phyloP scores from a whole-genome alignment of 495 filamentous ascomycete genomes.

The Penicillium flavigenum region DNA sequence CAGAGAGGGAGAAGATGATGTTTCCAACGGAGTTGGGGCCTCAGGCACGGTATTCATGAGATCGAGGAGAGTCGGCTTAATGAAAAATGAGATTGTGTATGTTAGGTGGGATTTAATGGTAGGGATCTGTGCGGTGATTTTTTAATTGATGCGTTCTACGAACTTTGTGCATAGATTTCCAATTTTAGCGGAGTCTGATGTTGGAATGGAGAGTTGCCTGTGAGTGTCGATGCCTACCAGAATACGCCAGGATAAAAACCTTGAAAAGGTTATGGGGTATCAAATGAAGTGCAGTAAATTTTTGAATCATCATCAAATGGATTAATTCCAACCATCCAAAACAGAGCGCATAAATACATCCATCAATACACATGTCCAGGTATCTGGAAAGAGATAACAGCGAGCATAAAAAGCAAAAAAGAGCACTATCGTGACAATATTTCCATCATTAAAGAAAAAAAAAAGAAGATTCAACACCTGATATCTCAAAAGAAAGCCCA shows the following conservation, averaged over 20 bases:
- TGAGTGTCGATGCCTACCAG: not conserved
- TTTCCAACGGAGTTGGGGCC: no score
- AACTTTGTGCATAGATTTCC: not conserved
- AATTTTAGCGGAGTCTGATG: not conserved
- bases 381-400: not conserved
- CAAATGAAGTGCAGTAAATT: not conserved
- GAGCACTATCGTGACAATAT: slow-evolving; percentile 10
- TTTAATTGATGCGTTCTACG: not conserved
- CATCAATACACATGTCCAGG: slow-evolving; percentile 8
- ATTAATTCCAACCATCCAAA: slow-evolving; percentile 2
- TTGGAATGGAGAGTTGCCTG: not conserved
- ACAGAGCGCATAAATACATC: slow-evolving; percentile 5
- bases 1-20: no score
- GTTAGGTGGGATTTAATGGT: not conserved
- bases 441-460: slow-evolving; percentile 14
- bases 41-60: no score
- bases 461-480: slow-evolving; percentile 8
- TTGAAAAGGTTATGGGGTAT: not conserved
- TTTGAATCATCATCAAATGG: not conserved
- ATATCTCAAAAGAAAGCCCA: slow-evolving; percentile 10
- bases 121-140: not conserved
- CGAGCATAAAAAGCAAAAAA: not conserved
- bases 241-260: not conserved
- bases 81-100: not conserved
- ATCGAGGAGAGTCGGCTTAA: no score